Evolutionary conservation across 805 yeast genomes (phyloP).

Genomic region (Barnettozyma wickerhamii): DNA sequence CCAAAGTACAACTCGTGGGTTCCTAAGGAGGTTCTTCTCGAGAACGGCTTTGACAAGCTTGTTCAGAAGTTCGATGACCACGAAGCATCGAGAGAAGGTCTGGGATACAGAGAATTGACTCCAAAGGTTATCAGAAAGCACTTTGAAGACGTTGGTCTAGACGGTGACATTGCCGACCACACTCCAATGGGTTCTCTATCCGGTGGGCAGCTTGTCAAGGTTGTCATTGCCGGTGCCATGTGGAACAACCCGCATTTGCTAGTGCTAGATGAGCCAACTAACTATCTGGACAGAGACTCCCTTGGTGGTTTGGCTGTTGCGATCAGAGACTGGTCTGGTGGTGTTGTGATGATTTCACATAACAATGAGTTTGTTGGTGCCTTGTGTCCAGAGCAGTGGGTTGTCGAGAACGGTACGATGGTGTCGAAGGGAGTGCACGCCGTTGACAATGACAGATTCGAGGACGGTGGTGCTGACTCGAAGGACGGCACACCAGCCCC

Average conservation of each 20-base stretch:
- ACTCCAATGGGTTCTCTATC: conserved; percentile 95
- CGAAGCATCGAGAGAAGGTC: conserved; percentile 98
- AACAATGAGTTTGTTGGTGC: conserved; percentile 97
- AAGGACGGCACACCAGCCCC: conserved; percentile 44
- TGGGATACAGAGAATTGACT: conserved; percentile 91
- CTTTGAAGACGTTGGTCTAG: conserved; percentile 95
- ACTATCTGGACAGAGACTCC: conserved; percentile 96
- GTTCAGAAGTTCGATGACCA: conserved; percentile 98
- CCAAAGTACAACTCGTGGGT: conserved; percentile 95
- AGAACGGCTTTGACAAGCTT: conserved; percentile 82
- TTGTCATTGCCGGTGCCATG: conserved; percentile 99
- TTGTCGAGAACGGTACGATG: conserved; percentile 87
- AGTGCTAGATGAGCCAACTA: conserved; percentile 97
- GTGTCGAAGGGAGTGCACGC: conserved; percentile 76
- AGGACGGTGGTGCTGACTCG: conserved; percentile 57
- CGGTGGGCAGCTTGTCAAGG: conserved; percentile 98
- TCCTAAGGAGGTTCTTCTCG: conserved; percentile 73
- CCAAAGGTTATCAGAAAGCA: conserved; percentile 94
- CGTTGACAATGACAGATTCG: conserved; percentile 76
- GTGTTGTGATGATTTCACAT: conserved; percentile 98
- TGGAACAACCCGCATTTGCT: conserved; percentile 98
- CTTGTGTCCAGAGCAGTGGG: conserved; percentile 97
- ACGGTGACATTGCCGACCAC: conserved; percentile 97
- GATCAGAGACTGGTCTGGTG: conserved; percentile 97
- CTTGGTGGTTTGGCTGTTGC: conserved; percentile 97